Evolutionary conservation across 257 asterid genomes (phyloP).

Genomic region (Solanum gracilifrons): DNA sequence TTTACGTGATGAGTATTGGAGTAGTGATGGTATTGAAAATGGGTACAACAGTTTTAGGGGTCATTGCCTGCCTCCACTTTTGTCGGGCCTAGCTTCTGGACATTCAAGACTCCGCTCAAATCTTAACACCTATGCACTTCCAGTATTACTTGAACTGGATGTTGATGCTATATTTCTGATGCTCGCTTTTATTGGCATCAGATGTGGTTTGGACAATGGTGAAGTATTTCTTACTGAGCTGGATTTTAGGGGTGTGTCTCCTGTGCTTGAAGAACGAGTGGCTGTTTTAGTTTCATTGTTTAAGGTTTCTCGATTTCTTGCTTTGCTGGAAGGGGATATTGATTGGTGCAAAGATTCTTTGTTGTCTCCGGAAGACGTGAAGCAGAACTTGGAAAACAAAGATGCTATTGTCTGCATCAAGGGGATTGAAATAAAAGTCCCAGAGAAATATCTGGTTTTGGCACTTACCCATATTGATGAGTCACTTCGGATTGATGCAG

Average conservation of each 20-base stretch:
- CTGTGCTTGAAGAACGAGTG: slow-evolving; percentile 56
- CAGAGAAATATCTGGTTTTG: slow-evolving; percentile 65
- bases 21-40: slow-evolving; percentile 57
- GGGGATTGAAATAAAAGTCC: slow-evolving; percentile 56
- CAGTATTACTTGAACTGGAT: slow-evolving; percentile 73
- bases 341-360: slow-evolving; percentile 51
- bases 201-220: slow-evolving; percentile 26
- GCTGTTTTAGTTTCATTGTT: slow-evolving; percentile 81
- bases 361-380: slow-evolving; percentile 21
- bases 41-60: slow-evolving; percentile 68
- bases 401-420: slow-evolving; percentile 45
- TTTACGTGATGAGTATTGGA: slow-evolving; percentile 86
- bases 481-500: slow-evolving; percentile 91
- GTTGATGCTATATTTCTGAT: slow-evolving; percentile 70
- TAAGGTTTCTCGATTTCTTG: slow-evolving; percentile 80
- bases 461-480: slow-evolving; percentile 85
- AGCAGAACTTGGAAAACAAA: slow-evolving; percentile 26
- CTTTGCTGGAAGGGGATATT: slow-evolving; percentile 85
- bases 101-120: slow-evolving; percentile 69
- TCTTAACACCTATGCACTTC: slow-evolving; percentile 83
- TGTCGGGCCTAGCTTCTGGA: slow-evolving; percentile 77
- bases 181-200: slow-evolving; percentile 68
- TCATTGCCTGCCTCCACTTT: slow-evolving; percentile 65
- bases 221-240: slow-evolving; percentile 32
- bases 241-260: slow-evolving; percentile 19